Evolutionary conservation across 176 grass and related monocot genomes (phyloP).

Genomic region (Themeda triandra): DNA sequence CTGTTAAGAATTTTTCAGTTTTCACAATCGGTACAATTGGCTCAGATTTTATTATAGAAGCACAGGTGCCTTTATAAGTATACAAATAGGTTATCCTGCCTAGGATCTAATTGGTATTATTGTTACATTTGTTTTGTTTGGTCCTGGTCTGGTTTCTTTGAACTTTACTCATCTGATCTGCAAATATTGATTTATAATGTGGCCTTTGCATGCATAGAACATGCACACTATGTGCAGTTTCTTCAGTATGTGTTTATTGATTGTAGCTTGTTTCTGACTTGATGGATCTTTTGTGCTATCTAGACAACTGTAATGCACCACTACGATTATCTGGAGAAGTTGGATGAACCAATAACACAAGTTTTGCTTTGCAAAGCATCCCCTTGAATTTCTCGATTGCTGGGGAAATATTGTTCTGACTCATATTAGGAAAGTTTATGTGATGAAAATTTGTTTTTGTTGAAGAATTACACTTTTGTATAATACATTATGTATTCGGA

Average conservation of each 20-base stretch:
- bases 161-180: slow-evolving; percentile 10
- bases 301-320: slow-evolving; percentile 11
- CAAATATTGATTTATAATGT: not conserved
- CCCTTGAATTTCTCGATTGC: not conserved
- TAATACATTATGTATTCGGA: not conserved
- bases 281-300: not conserved
- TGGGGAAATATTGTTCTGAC: not conserved
- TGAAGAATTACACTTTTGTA: not conserved
- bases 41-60: not conserved
- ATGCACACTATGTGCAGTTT: not conserved
- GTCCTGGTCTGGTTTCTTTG: slow-evolving; percentile 1
- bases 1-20: not conserved
- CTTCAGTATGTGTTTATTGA: not conserved
- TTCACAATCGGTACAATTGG: not conserved
- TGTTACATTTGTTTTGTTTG: not conserved
- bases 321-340: not conserved
- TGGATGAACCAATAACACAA: not conserved
- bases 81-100: not conserved
- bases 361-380: not conserved
- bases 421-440: not conserved
- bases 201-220: not conserved
- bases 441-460: not conserved
- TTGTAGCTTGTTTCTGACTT: not conserved
- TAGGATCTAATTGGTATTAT: not conserved
- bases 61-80: not conserved